Evolutionary conservation across 2,329 filamentous ascomycete species (phyloP).

Genomic region (Pseudocercospora crystallina): DNA sequence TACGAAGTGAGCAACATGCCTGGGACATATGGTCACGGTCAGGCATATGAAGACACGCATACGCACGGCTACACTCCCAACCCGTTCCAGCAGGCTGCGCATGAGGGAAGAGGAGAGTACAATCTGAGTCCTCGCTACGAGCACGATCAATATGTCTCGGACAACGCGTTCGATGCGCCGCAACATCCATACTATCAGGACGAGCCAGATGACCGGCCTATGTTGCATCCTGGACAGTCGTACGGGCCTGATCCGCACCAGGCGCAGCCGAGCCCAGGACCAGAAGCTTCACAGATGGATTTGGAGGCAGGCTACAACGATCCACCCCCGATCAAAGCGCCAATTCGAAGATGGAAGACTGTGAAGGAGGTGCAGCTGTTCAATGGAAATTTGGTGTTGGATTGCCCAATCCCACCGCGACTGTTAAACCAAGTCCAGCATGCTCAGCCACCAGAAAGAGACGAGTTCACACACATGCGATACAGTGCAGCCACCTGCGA

Average conservation of each 20-base stretch:
- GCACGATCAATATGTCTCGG: conserved; percentile 75
- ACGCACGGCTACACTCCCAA: conserved; percentile 45
- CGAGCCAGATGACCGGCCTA: conserved; percentile 71
- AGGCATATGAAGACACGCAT: conserved; percentile 57
- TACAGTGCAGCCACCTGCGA: conserved; percentile 96
- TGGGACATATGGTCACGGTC: conserved; percentile 62
- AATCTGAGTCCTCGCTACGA: conserved; percentile 74
- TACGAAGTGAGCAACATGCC: conserved; percentile 71
- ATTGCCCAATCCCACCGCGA: conserved; percentile 89
- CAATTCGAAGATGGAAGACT: conserved; percentile 90
- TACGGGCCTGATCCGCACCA: conserved; percentile 61
- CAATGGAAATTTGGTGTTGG: conserved; percentile 92
- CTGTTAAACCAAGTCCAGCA: conserved; percentile 86
- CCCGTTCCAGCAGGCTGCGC: conserved; percentile 41
- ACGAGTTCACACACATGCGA: conserved; percentile 87
- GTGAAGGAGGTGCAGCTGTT: conserved; percentile 95
- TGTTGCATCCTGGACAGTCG: conserved; percentile 64
- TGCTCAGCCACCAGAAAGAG: conserved; percentile 74
- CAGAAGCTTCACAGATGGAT: conserved; percentile 43
- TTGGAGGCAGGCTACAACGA: conserved; percentile 41
- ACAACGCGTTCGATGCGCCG: conserved; percentile 40
- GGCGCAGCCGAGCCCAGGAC: conserved; percentile 29
- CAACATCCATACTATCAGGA: conserved; percentile 59
- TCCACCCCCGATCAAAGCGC: conserved; percentile 53
- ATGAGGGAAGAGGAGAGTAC: conserved; percentile 55